Evolutionary conservation across 2,329 filamentous ascomycete genomes (phyloP).

Genomic region (Pseudopithomyces chartarum): DNA sequence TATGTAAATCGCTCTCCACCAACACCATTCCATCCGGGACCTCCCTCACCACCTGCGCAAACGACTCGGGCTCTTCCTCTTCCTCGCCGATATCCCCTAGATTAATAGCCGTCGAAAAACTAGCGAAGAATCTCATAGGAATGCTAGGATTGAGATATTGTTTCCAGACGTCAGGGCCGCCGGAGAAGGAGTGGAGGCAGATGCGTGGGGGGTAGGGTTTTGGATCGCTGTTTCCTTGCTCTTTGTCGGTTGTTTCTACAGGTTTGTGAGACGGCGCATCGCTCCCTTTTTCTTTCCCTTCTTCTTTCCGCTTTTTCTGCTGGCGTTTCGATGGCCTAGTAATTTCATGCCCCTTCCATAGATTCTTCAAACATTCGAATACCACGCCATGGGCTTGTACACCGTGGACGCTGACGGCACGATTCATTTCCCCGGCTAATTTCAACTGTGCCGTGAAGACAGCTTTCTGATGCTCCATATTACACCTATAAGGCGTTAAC

Average conservation of each 20-base stretch:
- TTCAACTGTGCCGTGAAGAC: slow-evolving; percentile 71
- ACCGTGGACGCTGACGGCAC: slow-evolving; percentile 72
- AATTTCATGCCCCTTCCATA: slow-evolving; percentile 74
- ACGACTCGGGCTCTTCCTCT: slow-evolving; percentile 56
- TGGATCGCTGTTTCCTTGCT: slow-evolving; percentile 18
- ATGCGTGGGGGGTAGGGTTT: slow-evolving; percentile 83
- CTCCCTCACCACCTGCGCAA: slow-evolving; percentile 69
- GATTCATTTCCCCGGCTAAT: slow-evolving; percentile 69
- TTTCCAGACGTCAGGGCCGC: slow-evolving; percentile 69
- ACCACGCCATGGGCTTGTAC: slow-evolving; percentile 77
- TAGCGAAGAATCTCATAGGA: slow-evolving; percentile 81
- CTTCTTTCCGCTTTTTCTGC: slow-evolving; percentile 38
- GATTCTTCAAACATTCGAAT: slow-evolving; percentile 66
- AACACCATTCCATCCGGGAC: slow-evolving; percentile 80
- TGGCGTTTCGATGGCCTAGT: slow-evolving; percentile 65
- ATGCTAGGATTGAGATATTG: slow-evolving; percentile 77
- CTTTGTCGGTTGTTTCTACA: too few species aligned
- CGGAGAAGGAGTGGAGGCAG: slow-evolving; percentile 93
- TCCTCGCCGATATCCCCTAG: slow-evolving; percentile 59
- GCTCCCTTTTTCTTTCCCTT: slow-evolving; percentile 6
- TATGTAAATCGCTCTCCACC: slow-evolving; percentile 88
- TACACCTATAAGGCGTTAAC: slow-evolving; percentile 71
- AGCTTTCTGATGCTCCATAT: slow-evolving; percentile 69
- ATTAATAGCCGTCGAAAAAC: slow-evolving; percentile 86
- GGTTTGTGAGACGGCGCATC: too few species aligned